Evolutionary conservation across 2,329 filamentous ascomycete genomes (phyloP).

Genomic region (Xylaria sp.): DNA sequence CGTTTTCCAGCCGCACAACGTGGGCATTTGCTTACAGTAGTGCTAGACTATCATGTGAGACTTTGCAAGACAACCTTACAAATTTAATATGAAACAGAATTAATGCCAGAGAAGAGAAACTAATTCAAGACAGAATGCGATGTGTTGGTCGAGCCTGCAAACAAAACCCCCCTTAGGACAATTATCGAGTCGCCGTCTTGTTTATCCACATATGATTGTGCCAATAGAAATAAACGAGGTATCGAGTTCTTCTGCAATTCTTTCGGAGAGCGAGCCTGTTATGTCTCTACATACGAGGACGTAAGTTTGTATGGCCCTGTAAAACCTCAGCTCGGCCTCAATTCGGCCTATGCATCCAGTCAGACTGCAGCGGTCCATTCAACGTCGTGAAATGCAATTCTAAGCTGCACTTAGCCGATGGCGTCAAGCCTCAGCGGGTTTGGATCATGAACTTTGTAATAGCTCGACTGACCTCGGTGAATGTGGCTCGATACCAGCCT

Average conservation of each 20-base stretch:
- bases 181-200: background rate
- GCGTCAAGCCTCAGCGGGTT: background rate
- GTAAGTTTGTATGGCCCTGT: background rate
- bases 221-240: background rate
- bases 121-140: background rate
- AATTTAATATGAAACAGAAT: background rate
- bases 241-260: background rate
- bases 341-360: background rate
- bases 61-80: background rate
- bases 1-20: conserved; percentile 1
- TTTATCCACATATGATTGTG: background rate
- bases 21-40: background rate
- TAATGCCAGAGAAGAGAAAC: too few relatives aligned
- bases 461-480: background rate
- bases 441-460: conserved; percentile 3
- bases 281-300: background rate
- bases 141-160: background rate
- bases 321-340: conserved; percentile 14
- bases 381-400: background rate
- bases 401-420: background rate
- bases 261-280: background rate
- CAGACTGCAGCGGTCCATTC: background rate
- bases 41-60: background rate
- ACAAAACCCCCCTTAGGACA: background rate
- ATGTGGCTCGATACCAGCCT: background rate